Base-by-base conservation (phyloP, 257 asterid species). In the Scutellaria galericulata region DNA sequence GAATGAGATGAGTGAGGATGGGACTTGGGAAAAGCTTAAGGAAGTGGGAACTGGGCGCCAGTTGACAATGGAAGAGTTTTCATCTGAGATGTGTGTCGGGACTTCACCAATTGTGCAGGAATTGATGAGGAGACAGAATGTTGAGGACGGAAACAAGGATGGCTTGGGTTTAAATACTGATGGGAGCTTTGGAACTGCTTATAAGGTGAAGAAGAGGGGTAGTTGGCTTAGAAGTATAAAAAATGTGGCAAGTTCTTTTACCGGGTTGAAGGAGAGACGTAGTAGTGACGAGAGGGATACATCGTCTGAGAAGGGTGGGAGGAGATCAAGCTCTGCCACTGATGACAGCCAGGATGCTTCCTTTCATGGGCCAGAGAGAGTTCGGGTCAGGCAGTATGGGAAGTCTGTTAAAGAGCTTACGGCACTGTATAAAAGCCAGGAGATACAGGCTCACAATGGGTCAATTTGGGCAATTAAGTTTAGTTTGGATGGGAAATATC, bases 241-340 rank as follows among this genome's bases (percentile, higher is more conserved):
- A 60, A 88, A 79, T 69, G 96, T 85, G 79, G 95, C 97, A 4
- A 90, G 72, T 76, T 90, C 99, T 15, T 89, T 95, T n/a, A 75
- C 89, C 0, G 92, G 96, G 66, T 73, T 73, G 60, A 90, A 82
- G 86, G 97, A 92, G 78, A 84, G 89, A 61, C 84, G 97, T 27
- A 90, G 98, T 60, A 90, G 97, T 77, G 98, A 92, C 56, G 99
- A 92, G 75, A 90, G 87, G 85, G 99, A 95, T 79, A 92, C 99
- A 0, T 90, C 98, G 9, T 94, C 99, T 55, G 99, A 94, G 80
- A 94, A 83, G 83, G 96, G 98, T 57, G 98, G 97, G 69, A 90
- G 98, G 84, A 88, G 98, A 72, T 95, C 96, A 3, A 95, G 99
- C 74, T 95, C 99, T n/a, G 99, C 99, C 55, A 95, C 99, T 0